Conservation (phyloP, 192 early-diverging fungal species). For the Coemansia sp. region DNA sequence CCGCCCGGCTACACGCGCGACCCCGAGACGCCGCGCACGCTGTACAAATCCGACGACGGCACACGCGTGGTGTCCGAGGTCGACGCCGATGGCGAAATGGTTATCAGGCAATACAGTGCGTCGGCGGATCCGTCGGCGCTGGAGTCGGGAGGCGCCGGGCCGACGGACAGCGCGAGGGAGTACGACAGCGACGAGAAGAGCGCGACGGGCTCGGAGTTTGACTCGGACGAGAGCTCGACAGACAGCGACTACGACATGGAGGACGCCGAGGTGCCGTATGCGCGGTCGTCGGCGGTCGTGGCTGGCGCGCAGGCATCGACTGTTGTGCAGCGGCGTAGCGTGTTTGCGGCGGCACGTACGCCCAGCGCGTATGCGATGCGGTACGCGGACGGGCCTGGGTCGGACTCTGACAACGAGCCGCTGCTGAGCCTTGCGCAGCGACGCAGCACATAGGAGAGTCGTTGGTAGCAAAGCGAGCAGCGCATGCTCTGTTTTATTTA, state of each 20-base stretch:
- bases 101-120: slow-evolving; percentile 44
- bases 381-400: slow-evolving; percentile 9
- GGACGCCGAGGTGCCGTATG: slow-evolving; percentile 14
- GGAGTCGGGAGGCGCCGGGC: slow-evolving; percentile 35
- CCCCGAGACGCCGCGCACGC: slow-evolving; percentile 3
- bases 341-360: slow-evolving; percentile 26
- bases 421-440: slow-evolving; percentile 20
- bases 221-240: slow-evolving; percentile 40
- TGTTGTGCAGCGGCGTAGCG: slow-evolving; percentile 36
- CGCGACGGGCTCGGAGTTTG: slow-evolving; percentile 31
- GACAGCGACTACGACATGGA: slow-evolving; percentile 50
- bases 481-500: neutral
- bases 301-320: neutral
- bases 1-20: slow-evolving; percentile 65
- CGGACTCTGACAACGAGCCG: slow-evolving; percentile 40
- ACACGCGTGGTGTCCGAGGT: slow-evolving; percentile 38
- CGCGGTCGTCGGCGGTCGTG: slow-evolving; percentile 9
- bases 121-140: slow-evolving; percentile 39
- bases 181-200: slow-evolving; percentile 49
- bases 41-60: slow-evolving; percentile 11
- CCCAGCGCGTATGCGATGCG: slow-evolving; percentile 19
- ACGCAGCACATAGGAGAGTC: neutral
- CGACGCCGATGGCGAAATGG: slow-evolving; percentile 53
- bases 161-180: neutral
- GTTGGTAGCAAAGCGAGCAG: too few species aligned